A percentile compares a stretch with the other conserved stretches of the same genome.
Evolutionary conservation across 805 yeast species (phyloP).

Genomic region (Cyberlindnera suaveolens): DNA sequence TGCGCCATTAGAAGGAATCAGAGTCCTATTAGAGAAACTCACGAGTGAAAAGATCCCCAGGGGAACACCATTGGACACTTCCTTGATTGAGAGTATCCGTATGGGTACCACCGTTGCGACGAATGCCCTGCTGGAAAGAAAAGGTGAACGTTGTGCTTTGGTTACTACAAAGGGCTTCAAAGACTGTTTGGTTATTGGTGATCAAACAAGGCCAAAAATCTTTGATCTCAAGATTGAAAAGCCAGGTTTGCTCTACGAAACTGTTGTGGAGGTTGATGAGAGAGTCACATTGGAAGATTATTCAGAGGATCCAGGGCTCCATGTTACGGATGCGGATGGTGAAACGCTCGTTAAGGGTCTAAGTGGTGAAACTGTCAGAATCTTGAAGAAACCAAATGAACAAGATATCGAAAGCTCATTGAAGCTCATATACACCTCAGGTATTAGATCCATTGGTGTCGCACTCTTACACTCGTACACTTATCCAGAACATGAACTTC

Average conservation of each 20-base stretch:
- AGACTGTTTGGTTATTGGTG: slow-evolving; percentile 79
- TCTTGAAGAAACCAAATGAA: slow-evolving; percentile 46
- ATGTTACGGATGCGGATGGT: slow-evolving; percentile 20
- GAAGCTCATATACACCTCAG: slow-evolving; percentile 41
- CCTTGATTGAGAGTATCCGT: slow-evolving; percentile 59
- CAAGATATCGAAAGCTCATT: slow-evolving; percentile 37
- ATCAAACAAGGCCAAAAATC: slow-evolving; percentile 86
- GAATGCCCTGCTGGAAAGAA: slow-evolving; percentile 86
- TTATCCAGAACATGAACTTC: slow-evolving; percentile 59
- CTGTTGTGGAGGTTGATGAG: slow-evolving; percentile 83
- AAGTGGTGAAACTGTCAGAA: slow-evolving; percentile 62
- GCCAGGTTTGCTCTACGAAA: slow-evolving; percentile 64
- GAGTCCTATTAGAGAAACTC: slow-evolving; percentile 63
- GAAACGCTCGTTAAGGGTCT: slow-evolving; percentile 41
- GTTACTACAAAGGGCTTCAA: slow-evolving; percentile 84
- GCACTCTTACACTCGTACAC: slow-evolving; percentile 71
- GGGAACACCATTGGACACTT: slow-evolving; percentile 52
- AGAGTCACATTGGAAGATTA: slow-evolving; percentile 80
- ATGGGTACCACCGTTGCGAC: slow-evolving; percentile 98
- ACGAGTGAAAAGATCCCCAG: slow-evolving; percentile 52
- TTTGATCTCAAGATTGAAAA: slow-evolving; percentile 76
- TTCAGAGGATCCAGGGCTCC: slow-evolving; percentile 59
- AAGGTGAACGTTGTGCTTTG: slow-evolving; percentile 84
- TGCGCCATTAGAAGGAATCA: slow-evolving; percentile 89
- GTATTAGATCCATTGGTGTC: slow-evolving; percentile 65